Evolutionary conservation across 805 yeast species (phyloP).

Genomic region (Priceomyces medius): DNA sequence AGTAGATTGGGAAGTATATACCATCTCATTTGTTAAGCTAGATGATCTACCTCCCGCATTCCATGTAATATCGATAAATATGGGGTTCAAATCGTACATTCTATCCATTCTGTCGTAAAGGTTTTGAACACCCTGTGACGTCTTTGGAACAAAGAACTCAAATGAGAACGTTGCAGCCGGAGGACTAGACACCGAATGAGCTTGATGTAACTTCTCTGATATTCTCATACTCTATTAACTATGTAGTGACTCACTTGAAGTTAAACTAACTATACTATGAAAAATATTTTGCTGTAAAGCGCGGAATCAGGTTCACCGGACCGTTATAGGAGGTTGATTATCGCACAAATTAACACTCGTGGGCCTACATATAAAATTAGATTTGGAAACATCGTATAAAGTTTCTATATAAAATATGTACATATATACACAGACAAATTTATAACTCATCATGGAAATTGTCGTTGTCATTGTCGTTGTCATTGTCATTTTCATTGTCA

Average conservation of each 20-base stretch:
- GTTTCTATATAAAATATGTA: too few species aligned
- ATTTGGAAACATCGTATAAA: too few species aligned
- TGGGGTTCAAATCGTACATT: slow-evolving; percentile 89
- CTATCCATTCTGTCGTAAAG: slow-evolving; percentile 96
- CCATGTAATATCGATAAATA: slow-evolving; percentile 96
- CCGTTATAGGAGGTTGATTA: too few species aligned
- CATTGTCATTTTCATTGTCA: too few species aligned
- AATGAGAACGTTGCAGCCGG: slow-evolving; percentile 80
- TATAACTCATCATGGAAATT: too few species aligned
- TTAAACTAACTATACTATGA: not conserved
- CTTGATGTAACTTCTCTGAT: slow-evolving; percentile 41
- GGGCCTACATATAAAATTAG: not conserved
- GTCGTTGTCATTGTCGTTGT: too few species aligned
- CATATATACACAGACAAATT: too few species aligned
- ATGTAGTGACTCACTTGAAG: not conserved
- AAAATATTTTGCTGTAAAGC: slow-evolving; percentile 1
- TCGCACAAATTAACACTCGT: not conserved
- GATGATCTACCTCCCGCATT: slow-evolving; percentile 94
- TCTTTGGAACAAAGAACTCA: slow-evolving; percentile 96
- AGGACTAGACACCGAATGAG: slow-evolving; percentile 37
- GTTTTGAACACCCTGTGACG: slow-evolving; percentile 94
- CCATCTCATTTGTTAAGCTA: slow-evolving; percentile 85
- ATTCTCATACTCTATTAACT: slow-evolving; percentile 31
- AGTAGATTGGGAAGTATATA: slow-evolving; percentile 84
- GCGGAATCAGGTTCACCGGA: not conserved